Percentiles rank a stretch among this genome's conserved stretches.
phyloP scores from a whole-genome alignment of 352 stramenopile genomes.

The Peronospora belbahrii region DNA sequence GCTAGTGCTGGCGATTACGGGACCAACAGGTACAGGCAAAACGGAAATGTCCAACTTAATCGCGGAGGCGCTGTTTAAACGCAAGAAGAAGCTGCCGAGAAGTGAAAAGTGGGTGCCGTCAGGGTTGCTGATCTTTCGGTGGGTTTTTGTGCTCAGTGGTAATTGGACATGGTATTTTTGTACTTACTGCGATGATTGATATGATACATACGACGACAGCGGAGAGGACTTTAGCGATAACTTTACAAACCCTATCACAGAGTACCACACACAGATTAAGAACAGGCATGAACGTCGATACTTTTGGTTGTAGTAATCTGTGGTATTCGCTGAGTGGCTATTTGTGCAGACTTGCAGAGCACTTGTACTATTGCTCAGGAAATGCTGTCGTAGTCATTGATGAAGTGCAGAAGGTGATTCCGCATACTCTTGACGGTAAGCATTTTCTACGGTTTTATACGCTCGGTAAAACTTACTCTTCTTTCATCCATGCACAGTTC shows the following conservation, averaged over 20 bases:
- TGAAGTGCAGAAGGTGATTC: constrained; percentile 89
- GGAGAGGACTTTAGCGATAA: constrained; percentile 84
- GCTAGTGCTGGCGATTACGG: constrained; percentile 84
- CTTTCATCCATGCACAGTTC: constrained; percentile 25
- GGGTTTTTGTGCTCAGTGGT: background rate
- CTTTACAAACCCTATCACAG: constrained; percentile 69
- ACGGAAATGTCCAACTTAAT: constrained; percentile 85
- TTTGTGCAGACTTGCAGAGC: constrained; percentile 53
- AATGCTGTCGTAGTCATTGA: constrained; percentile 88
- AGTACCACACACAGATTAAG: constrained; percentile 85
- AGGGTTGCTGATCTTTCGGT: constrained; percentile 77
- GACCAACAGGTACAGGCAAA: constrained; percentile 87
- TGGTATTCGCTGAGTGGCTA: background rate
- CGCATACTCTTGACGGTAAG: constrained; percentile 80
- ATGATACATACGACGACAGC: constrained; percentile 17
- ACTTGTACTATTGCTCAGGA: constrained; percentile 72
- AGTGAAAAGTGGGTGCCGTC: constrained; percentile 59
- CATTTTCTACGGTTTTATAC: too few relatives aligned
- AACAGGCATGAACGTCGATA: constrained; percentile 27
- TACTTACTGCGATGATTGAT: constrained; percentile 2
- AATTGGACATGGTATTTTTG: background rate
- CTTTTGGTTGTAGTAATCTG: background rate
- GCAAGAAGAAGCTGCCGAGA: constrained; percentile 59
- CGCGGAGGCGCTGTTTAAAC: constrained; percentile 76
- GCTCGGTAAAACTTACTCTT: background rate